Percentiles rank a stretch among this genome's conserved stretches.
These are phyloP conservation scores for Mycena rebaudengoi DNA, from an alignment of 768 basidiomycete genomes.

Conservation along the genomic window DNA sequence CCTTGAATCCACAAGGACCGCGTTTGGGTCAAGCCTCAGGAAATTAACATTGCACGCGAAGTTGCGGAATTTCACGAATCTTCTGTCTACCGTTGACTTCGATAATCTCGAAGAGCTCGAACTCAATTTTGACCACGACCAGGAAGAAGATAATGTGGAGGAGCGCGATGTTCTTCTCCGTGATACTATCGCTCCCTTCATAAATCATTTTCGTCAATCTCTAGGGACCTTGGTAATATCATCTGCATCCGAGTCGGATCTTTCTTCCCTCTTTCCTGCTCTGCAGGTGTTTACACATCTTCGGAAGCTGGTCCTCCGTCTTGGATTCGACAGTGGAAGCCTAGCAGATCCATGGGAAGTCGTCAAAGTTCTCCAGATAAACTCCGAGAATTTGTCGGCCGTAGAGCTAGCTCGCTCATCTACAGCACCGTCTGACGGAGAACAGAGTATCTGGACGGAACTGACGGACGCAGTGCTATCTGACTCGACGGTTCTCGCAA, in stretches of 20 bases:
- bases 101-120: conserved; percentile 42
- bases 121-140: conserved; percentile 43
- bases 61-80: conserved; percentile 23
- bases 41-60: conserved; percentile 44
- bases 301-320: conserved; percentile 3
- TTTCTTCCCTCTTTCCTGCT: conserved; percentile 42
- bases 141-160: background rate
- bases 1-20: conserved; percentile 34
- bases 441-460: conserved; percentile 12
- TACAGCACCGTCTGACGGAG: background rate
- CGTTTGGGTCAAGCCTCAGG: conserved; percentile 41
- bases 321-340: conserved; percentile 16
- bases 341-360: conserved; percentile 16
- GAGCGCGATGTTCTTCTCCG: conserved; percentile 27
- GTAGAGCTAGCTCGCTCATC: conserved; percentile 17
- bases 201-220: conserved; percentile 34
- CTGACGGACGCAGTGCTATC: background rate
- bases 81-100: conserved; percentile 40
- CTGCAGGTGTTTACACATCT: conserved; percentile 33
- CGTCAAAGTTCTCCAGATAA: background rate
- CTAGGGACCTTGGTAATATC: conserved; percentile 43
- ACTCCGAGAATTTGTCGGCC: background rate
- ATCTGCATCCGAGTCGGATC: conserved; percentile 40
- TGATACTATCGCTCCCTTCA: conserved; percentile 40
- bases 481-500: background rate